phyloP scores from a whole-genome alignment of 495 filamentous ascomycete genomes.

The Penicillium antarcticum region DNA sequence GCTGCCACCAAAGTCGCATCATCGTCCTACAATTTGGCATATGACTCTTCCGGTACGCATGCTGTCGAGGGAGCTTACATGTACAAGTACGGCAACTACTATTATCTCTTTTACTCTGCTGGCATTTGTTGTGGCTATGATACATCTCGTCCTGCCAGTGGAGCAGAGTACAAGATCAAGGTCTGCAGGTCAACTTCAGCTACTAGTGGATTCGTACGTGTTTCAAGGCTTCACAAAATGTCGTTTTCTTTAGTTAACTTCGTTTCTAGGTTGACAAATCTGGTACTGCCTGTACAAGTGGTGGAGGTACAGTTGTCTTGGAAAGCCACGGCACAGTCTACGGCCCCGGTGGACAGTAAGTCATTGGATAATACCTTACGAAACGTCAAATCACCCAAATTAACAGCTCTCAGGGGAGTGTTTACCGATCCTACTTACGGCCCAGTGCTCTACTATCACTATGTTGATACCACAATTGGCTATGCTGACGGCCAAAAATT shows the following conservation, averaged over 20 bases:
- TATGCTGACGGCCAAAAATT: conserved; percentile 60
- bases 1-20: conserved; percentile 36
- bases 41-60: conserved; percentile 47
- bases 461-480: conserved; percentile 62
- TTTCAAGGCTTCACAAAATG: not conserved
- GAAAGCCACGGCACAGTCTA: conserved; percentile 63
- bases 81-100: conserved; percentile 56
- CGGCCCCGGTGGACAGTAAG: conserved; percentile 68
- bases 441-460: conserved; percentile 70
- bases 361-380: not conserved
- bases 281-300: conserved; percentile 53
- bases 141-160: conserved; percentile 45
- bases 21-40: conserved; percentile 49
- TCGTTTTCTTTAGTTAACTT: not conserved
- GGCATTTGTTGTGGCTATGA: conserved; percentile 66
- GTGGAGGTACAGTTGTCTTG: conserved; percentile 65
- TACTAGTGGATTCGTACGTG: conserved; percentile 52
- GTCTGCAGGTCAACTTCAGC: conserved; percentile 59
- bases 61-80: conserved; percentile 60
- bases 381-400: not conserved
- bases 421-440: conserved; percentile 45
- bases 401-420: conserved; percentile 36
- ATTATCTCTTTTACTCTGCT: conserved; percentile 67
- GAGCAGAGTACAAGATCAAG: conserved; percentile 68
- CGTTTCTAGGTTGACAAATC: conserved; percentile 45